Evolutionary conservation across 495 filamentous ascomycete species (phyloP).

Genomic region (Penicillium paradoxum): DNA sequence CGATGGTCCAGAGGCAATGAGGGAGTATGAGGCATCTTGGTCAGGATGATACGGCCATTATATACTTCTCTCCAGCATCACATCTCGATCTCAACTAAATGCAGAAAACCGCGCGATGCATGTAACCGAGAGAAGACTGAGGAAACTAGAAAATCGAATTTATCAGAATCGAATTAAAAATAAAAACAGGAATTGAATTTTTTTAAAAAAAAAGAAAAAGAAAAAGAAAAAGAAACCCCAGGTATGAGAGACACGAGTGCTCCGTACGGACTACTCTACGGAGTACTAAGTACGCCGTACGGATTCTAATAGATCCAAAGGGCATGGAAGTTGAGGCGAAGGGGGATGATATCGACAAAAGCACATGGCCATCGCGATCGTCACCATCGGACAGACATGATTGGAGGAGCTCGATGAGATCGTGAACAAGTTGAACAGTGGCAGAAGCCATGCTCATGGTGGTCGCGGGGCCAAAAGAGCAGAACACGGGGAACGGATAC

Average conservation of each 20-base stretch:
- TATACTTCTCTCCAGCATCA: slow-evolving; percentile 6
- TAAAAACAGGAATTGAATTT: not conserved
- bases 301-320: not conserved
- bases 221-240: too few species aligned
- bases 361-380: slow-evolving; percentile 2
- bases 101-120: slow-evolving; percentile 20
- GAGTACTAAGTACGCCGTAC: not conserved
- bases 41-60: slow-evolving; percentile 12
- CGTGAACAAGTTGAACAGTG: too few species aligned
- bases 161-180: not conserved
- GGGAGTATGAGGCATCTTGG: not conserved
- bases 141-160: too few species aligned
- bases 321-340: slow-evolving; percentile 3
- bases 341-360: not conserved
- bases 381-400: slow-evolving; percentile 5
- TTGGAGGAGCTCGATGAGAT: not conserved
- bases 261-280: too few species aligned
- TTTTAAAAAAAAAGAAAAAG: too few species aligned
- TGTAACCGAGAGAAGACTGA: slow-evolving; percentile 17
- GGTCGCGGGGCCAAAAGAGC: too few species aligned
- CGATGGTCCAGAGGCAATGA: not conserved
- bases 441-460: too few species aligned
- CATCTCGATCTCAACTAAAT: not conserved
- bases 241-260: not conserved
- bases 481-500: too few species aligned